phyloP scores from a whole-genome alignment of 805 yeast genomes.

The Peterozyma toletana region DNA sequence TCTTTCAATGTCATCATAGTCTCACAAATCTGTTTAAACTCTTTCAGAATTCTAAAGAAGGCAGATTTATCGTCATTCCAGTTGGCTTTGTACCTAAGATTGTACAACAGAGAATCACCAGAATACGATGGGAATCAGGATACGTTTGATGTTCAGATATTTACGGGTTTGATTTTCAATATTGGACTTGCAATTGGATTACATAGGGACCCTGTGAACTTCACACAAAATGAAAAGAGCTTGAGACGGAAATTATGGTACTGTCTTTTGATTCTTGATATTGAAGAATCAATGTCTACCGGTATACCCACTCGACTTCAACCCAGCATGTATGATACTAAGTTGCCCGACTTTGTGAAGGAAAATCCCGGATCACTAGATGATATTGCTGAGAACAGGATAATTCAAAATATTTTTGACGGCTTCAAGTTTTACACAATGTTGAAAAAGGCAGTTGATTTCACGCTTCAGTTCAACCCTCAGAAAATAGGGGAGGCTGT shows the following conservation, averaged over 20 bases:
- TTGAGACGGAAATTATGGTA: constrained; percentile 57
- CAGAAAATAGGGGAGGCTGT: no score
- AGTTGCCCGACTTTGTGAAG: constrained; percentile 28
- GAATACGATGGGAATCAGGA: constrained; percentile 43
- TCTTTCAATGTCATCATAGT: constrained; percentile 26
- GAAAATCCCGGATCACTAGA: constrained; percentile 6
- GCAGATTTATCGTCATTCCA: constrained; percentile 35
- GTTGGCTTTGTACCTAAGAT: constrained; percentile 29
- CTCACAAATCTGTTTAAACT: constrained; percentile 31
- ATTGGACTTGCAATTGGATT: constrained; percentile 39
- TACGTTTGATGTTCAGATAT: constrained; percentile 30
- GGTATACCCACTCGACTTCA: constrained; percentile 32
- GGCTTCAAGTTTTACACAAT: constrained; percentile 29
- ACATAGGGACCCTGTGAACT: constrained; percentile 36
- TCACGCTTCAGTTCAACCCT: neutral
- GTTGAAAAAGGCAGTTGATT: neutral
- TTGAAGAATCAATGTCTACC: constrained; percentile 30
- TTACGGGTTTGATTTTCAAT: constrained; percentile 30
- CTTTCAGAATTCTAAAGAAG: constrained; percentile 30
- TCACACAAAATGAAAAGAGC: constrained; percentile 31
- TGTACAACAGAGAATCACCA: constrained; percentile 35
- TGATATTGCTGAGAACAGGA: constrained; percentile 3
- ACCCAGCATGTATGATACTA: constrained; percentile 33
- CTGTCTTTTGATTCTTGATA: constrained; percentile 33
- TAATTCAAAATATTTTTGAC: constrained; percentile 3